Evolutionary conservation across 345 rosid species (phyloP).

Genomic region (Lepidium aucheri): DNA sequence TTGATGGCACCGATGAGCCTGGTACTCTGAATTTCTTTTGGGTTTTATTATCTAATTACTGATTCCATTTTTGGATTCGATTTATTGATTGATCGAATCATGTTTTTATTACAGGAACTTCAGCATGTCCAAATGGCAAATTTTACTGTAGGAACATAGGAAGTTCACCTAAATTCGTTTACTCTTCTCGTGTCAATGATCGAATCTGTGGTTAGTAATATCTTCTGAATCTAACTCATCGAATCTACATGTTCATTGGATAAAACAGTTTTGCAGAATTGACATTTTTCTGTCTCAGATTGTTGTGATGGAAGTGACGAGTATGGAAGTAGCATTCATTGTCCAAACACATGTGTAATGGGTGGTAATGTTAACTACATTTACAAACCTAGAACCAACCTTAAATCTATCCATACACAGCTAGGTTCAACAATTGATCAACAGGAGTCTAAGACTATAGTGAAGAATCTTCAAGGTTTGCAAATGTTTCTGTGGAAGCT

Average conservation of each 20-base stretch:
- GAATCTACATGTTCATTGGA: not conserved
- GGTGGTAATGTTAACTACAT: conserved; percentile 59
- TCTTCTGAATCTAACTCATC: not conserved
- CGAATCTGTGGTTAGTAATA: conserved; percentile 25
- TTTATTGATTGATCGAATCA: not conserved
- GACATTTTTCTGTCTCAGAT: conserved; percentile 17
- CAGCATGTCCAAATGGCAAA: conserved; percentile 29
- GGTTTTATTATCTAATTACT: not conserved
- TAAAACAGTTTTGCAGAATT: not conserved
- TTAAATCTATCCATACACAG: conserved; percentile 14
- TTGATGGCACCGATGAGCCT: conserved; percentile 95
- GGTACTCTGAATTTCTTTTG: conserved; percentile 34
- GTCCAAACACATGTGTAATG: conserved; percentile 33
- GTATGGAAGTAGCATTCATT: conserved; percentile 17
- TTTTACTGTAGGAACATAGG: conserved; percentile 31
- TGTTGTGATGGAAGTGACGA: conserved; percentile 35
- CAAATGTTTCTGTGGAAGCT: conserved; percentile 30
- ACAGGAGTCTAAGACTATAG: conserved; percentile 15
- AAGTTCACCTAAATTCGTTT: conserved; percentile 27
- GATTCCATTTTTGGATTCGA: not conserved
- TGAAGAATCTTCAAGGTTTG: conserved; percentile 29
- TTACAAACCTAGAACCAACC: conserved; percentile 36
- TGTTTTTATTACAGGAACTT: conserved; percentile 46
- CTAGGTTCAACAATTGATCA: conserved; percentile 7
- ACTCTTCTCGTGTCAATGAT: conserved; percentile 34